A percentile compares a stretch with the other conserved stretches of the same genome.
These are phyloP conservation scores for Phlegmacium glaucopus DNA, from an alignment of 768 basidiomycete species.

Conservation along the genomic window DNA sequence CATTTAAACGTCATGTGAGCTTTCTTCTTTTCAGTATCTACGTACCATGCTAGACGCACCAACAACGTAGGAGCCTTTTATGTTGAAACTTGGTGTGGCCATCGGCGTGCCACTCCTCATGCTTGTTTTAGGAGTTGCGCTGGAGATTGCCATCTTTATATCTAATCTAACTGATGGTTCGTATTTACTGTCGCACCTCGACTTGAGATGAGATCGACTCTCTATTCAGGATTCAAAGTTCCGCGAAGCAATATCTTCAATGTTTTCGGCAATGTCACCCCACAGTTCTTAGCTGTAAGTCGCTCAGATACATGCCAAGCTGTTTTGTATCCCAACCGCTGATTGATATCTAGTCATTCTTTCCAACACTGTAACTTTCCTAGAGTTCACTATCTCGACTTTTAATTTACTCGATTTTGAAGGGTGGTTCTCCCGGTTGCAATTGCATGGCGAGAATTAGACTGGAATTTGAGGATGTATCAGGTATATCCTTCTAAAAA, in stretches of 20 bases:
- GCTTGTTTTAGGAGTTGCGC: constrained; percentile 41
- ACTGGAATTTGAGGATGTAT: constrained; percentile 53
- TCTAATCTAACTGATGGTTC: constrained; percentile 42
- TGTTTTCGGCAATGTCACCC: constrained; percentile 45
- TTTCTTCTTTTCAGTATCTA: background rate
- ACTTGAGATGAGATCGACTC: background rate
- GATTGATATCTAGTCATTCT: constrained; percentile 44
- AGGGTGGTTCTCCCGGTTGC: constrained; percentile 49
- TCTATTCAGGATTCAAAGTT: constrained; percentile 49
- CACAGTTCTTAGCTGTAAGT: constrained; percentile 40
- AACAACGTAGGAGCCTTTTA: constrained; percentile 28
- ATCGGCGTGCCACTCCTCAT: constrained; percentile 38
- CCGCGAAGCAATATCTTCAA: constrained; percentile 50
- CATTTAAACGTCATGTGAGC: constrained; percentile 43
- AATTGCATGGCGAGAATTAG: constrained; percentile 46
- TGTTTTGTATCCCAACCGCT: background rate
- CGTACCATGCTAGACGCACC: background rate
- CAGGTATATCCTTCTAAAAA: constrained; percentile 39
- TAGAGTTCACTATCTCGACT: background rate
- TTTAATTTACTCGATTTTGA: background rate
- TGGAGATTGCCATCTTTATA: constrained; percentile 43
- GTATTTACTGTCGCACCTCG: constrained; percentile 8
- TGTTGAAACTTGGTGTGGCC: constrained; percentile 33
- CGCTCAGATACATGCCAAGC: too few relatives aligned
- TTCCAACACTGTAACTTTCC: constrained; percentile 45